Evolutionary conservation across 768 basidiomycete species (phyloP).

Genomic region (Porpolomopsis calyptriformis): DNA sequence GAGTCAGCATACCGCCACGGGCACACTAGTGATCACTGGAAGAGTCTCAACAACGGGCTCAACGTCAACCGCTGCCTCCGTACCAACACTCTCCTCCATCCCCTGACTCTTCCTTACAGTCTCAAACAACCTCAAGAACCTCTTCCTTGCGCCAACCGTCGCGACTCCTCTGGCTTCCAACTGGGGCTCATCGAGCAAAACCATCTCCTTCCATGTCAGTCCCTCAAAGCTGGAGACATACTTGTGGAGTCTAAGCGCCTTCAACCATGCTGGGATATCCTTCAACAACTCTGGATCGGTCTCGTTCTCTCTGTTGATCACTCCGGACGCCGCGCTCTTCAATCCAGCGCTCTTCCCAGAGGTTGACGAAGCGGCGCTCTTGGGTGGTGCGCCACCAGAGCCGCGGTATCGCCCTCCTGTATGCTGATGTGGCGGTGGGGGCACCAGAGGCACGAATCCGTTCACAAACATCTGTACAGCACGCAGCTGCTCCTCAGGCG

Average conservation of each 20-base stretch:
- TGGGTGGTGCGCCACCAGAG: neutral
- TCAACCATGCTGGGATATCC: conserved; percentile 89
- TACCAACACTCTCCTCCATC: conserved; percentile 37
- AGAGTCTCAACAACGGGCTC: neutral
- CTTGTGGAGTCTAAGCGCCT: conserved; percentile 92
- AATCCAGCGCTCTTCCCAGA: neutral
- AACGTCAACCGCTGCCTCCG: neutral
- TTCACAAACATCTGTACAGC: conserved; percentile 70
- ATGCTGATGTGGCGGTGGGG: neutral
- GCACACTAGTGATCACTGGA: neutral
- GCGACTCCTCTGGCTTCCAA: conserved; percentile 93
- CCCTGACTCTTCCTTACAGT: conserved; percentile 83
- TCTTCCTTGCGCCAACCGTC: conserved; percentile 90
- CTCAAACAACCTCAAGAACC: conserved; percentile 95
- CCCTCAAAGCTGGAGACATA: conserved; percentile 97
- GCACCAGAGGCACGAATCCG: conserved; percentile 3
- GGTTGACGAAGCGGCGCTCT: neutral
- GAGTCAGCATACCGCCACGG: neutral
- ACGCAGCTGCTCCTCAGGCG: conserved; percentile 75
- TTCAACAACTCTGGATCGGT: conserved; percentile 78
- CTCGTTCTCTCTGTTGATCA: conserved; percentile 38
- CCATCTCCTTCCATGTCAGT: conserved; percentile 89
- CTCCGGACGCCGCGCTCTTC: conserved; percentile 2
- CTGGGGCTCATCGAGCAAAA: conserved; percentile 76
- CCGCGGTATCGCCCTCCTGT: conserved; percentile 1